Evolutionary conservation across 768 basidiomycete species (phyloP), one percentile per base, ranked within the genome.

Genomic region (Leccinellum luteum): DNA sequence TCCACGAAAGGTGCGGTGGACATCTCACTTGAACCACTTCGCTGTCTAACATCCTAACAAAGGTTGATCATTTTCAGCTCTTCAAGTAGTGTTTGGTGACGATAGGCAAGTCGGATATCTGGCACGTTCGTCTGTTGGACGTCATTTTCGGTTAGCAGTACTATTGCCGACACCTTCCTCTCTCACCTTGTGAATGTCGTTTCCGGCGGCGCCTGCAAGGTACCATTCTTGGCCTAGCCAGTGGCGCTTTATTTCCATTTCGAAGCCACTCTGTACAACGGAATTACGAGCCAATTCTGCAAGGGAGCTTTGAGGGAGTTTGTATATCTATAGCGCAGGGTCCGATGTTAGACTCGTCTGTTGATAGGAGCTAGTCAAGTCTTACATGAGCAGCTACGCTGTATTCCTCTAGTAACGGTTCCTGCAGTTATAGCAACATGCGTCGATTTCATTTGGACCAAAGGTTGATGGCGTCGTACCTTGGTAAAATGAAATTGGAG

Each of bases 401-500:
- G 69, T 98, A 99, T 69, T 99, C 97, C 68, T 99, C 97, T 56
- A 98, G 74, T 14, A 98, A 73, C 6, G 94, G 94, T 77, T 98
- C 94, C 92, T 95, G 64, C 5, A 52, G 31, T 50, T 9, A 27
- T 34, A 45, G 31, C 10, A 55, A 51, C 17, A 52, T 54, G 28
- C 31, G 38, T 52, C 38, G 17, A 8, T 28, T 52, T 45, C 17
- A n/a, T 41, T 44, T 34, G 14, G 15, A 31, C 48, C 2, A 21
- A 19, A 9, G 6, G 21, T 27, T 44, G 15, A 44, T 1, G 10
- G n/a, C n/a, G 27, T 30, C 58, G 32, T 51, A 88, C 94, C 81
- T 97, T 97, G 30, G 97, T 98, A 74, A 98, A 97, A 75, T 98
- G 96, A 77, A 99, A 97, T 75, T 98, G 96, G 38, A 95, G 76